Percentiles rank a stretch among this genome's conserved stretches.
Evolutionary conservation across 2,329 filamentous ascomycete species (phyloP).

Genomic region (Talaromyces sp.): DNA sequence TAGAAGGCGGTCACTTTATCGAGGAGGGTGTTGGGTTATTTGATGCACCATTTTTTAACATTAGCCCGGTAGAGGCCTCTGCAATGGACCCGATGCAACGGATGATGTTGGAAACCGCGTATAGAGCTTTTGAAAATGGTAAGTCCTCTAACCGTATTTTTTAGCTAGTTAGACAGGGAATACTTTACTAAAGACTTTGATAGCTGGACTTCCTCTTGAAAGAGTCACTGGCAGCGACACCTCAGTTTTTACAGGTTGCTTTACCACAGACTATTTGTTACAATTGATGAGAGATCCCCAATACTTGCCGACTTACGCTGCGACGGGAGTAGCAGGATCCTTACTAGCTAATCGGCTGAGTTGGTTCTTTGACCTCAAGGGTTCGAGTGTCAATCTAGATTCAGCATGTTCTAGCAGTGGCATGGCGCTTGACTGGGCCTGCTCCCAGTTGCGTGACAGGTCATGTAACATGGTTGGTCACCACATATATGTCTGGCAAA

Average conservation of each 20-base stretch:
- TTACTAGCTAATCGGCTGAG: constrained; percentile 31
- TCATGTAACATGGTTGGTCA: not conserved
- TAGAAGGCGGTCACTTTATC: not conserved
- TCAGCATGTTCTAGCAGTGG: constrained; percentile 29
- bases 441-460: not conserved
- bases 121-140: constrained; percentile 25
- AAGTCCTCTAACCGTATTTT: too few species aligned
- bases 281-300: constrained; percentile 23
- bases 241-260: constrained; percentile 22
- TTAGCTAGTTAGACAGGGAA: not conserved
- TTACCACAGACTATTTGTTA: constrained; percentile 20
- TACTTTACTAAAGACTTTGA: not conserved
- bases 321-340: constrained; percentile 20
- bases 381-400: constrained; percentile 27
- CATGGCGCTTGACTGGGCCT: constrained; percentile 28
- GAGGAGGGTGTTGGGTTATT: constrained; percentile 25
- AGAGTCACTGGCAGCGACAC: constrained; percentile 23
- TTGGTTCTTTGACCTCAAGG: constrained; percentile 30
- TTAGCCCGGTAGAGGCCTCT: constrained; percentile 22
- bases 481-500: not conserved
- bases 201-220: constrained; percentile 23
- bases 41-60: constrained; percentile 31
- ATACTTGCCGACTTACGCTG: constrained; percentile 19
- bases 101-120: constrained; percentile 24
- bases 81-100: constrained; percentile 24